phyloP scores from a whole-genome alignment of 495 filamentous ascomycete species.

The Talaromyces ruber region DNA sequence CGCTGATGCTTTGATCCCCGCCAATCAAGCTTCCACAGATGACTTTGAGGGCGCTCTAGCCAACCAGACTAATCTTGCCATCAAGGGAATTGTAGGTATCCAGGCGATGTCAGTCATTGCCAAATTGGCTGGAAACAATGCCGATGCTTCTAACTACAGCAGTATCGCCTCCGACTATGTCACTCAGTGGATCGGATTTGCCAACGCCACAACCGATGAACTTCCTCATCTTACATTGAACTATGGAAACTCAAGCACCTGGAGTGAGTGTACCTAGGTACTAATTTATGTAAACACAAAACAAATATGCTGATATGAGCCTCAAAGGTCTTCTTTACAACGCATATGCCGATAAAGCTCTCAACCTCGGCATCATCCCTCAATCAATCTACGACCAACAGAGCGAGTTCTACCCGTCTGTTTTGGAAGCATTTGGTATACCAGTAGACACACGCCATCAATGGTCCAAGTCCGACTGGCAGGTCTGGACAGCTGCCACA shows the following conservation, averaged over 20 bases:
- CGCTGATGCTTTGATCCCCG: constrained; percentile 37
- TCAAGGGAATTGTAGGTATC: constrained; percentile 48
- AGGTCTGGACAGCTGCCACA: constrained; percentile 42
- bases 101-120: constrained; percentile 24
- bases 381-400: constrained; percentile 28
- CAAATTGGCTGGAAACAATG: constrained; percentile 22
- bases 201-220: constrained; percentile 24
- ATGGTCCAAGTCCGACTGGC: constrained; percentile 46
- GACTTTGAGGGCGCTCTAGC: constrained; percentile 41
- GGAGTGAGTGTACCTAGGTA: constrained; percentile 6
- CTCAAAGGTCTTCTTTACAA: constrained; percentile 33
- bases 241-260: constrained; percentile 22
- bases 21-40: constrained; percentile 45
- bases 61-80: constrained; percentile 49
- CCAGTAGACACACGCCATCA: constrained; percentile 33
- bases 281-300: neutral
- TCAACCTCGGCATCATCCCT: constrained; percentile 34
- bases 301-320: too few relatives aligned
- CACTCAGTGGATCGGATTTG: constrained; percentile 26
- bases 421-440: constrained; percentile 34
- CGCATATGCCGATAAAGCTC: constrained; percentile 34
- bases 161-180: constrained; percentile 30
- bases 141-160: constrained; percentile 28
- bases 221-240: constrained; percentile 37
- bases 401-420: constrained; percentile 26